A percentile compares a stretch with the other conserved stretches of the same genome.
phyloP scores from a whole-genome alignment of 495 filamentous ascomycete genomes.

The Penicillium malachiteum region DNA sequence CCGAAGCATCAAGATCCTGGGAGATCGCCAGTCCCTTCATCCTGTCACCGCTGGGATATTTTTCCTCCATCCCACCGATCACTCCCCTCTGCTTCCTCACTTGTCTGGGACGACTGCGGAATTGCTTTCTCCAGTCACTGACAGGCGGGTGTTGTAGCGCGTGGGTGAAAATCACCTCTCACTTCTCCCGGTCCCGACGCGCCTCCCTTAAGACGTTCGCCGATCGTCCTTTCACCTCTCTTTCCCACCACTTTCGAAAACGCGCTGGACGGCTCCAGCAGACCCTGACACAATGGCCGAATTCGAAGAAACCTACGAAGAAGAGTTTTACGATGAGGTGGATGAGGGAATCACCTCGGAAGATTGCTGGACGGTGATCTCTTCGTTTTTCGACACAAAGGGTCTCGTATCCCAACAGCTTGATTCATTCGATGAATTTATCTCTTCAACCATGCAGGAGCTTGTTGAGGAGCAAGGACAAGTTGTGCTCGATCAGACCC shows the following conservation, averaged over 20 bases:
- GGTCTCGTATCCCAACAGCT: constrained; percentile 96
- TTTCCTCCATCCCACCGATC: constrained; percentile 21
- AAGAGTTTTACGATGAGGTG: constrained; percentile 60
- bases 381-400: constrained; percentile 91
- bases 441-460: constrained; percentile 86
- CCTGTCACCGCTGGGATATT: constrained; percentile 22
- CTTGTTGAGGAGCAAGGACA: constrained; percentile 85
- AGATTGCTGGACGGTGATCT: constrained; percentile 97
- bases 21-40: constrained; percentile 28
- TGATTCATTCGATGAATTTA: constrained; percentile 97
- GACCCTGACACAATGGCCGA: constrained; percentile 47
- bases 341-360: constrained; percentile 75
- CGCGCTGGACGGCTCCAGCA: not conserved
- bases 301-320: constrained; percentile 52
- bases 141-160: constrained; percentile 25
- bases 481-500: constrained; percentile 84
- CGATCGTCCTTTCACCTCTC: constrained; percentile 3
- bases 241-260: not conserved
- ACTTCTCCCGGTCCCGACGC: constrained; percentile 16
- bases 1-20: constrained; percentile 28
- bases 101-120: constrained; percentile 15
- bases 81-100: constrained; percentile 9
- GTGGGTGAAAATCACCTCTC: constrained; percentile 22
- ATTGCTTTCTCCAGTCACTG: constrained; percentile 15
- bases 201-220: constrained; percentile 34